Evolutionary conservation across 1,139 yeast species (phyloP), one percentile per base, ranked within the genome.

Genomic region (Candida tetrigidarum): DNA sequence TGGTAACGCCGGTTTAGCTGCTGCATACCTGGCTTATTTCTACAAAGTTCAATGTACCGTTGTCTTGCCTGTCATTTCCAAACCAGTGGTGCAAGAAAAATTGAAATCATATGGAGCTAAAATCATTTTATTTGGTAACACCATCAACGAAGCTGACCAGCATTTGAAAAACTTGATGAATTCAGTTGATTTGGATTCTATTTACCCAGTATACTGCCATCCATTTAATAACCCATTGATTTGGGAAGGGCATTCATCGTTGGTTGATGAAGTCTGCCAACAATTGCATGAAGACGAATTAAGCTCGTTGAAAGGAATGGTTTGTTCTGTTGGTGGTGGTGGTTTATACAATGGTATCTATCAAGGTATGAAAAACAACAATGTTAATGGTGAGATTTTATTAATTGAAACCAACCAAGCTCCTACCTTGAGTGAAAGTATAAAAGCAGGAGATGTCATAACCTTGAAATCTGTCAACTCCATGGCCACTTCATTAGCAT

Each of bases 1-100:
- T 10, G 93, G 93, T 0, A 86, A 86, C 58, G 93, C 93, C 0
- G 93, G 93, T 0, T 67, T 83, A 41, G 92, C 92, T 0, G 88
- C 88, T 2, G 89, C 90, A 0, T 76, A 76, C 43, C 81, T 86
- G 35, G 79, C 86, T 4, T 60, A 59, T 29, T 63, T 59, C 43
- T 70, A 74, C 48, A 67, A 69, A 2, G 60, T 76, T 7, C 70
- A 73, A 9, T 83, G 91, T 52, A 81, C 87, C 0, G 90, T 86
- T 6, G 88, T 83, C 1, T 78, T 86, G 5, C 92, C 92, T 0
- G 63, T 52, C 0, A 62, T 70, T 5, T 71, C 87, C 4, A 68
- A 68, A 46, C 55, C 58, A 3, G 49, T 55, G 2, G 67, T 69
- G 3, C 57, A 57, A 36, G 60, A 61, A 29, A 57, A 57, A 44